phyloP scores from a whole-genome alignment of 192 early-diverging fungal genomes.

The Jimgerdemannia flammicorona region DNA sequence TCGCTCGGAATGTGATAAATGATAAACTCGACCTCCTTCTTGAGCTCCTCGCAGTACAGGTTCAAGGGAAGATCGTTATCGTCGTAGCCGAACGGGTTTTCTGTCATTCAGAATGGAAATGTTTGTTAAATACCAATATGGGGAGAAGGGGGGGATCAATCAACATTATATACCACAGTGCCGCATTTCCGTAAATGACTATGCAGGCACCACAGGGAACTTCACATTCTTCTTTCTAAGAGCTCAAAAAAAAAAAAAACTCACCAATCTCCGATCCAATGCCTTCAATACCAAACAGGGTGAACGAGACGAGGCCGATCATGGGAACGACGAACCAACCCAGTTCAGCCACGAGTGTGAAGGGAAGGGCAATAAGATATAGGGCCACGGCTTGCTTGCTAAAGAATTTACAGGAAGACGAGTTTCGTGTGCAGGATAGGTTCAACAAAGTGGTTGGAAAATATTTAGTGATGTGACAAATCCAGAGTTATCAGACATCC shows the following conservation, averaged over 20 bases:
- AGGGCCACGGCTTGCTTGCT: constrained; percentile 69
- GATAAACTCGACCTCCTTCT: constrained; percentile 55
- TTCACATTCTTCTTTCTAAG: no score
- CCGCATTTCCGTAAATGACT: no score
- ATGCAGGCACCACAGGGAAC: no score
- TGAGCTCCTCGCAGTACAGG: constrained; percentile 49
- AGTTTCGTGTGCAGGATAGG: no score
- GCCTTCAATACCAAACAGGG: constrained; percentile 73
- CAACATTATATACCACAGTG: no score
- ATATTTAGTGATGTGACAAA: no score
- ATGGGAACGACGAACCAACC: constrained; percentile 50
- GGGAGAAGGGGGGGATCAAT: no score
- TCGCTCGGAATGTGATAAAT: constrained; percentile 37
- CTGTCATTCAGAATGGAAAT: neutral
- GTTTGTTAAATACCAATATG: neutral
- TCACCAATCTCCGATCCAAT: constrained; percentile 50
- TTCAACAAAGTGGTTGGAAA: no score
- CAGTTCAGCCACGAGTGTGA: constrained; percentile 57
- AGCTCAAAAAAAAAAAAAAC: constrained; percentile 46
- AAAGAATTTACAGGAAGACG: neutral
- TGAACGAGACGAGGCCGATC: constrained; percentile 42
- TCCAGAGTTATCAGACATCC: no score
- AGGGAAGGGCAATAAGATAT: constrained; percentile 67
- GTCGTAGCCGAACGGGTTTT: constrained; percentile 39
- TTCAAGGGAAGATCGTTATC: constrained; percentile 52